Percentiles rank a stretch among this genome's conserved stretches.
These are phyloP conservation scores for Hymenoscyphus fructigenus DNA, from an alignment of 2,329 filamentous ascomycete species.

Conservation along the genomic window DNA sequence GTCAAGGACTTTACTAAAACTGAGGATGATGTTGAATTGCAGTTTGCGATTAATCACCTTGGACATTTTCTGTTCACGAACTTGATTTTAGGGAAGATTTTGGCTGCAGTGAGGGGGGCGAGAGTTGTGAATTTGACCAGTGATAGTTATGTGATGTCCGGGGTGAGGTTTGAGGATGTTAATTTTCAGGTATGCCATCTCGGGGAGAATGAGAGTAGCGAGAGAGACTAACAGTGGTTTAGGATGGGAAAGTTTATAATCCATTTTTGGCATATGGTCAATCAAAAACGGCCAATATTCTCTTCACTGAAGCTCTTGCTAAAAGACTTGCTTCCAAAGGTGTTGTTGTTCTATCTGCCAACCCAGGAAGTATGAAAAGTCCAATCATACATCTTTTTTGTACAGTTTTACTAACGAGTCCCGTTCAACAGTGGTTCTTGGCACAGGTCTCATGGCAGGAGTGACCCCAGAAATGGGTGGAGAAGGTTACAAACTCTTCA, in stretches of 20 bases:
- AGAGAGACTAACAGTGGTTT: no score
- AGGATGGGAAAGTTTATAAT: constrained; percentile 33
- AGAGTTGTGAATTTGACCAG: neutral
- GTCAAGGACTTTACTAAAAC: constrained; percentile 37
- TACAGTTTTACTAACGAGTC: no score
- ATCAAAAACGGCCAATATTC: constrained; percentile 37
- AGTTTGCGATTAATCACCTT: neutral
- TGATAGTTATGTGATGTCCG: constrained; percentile 19
- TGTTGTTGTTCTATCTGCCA: no score
- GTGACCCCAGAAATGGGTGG: no score
- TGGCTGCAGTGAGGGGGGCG: neutral
- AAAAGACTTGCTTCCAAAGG: no score
- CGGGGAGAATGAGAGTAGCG: neutral
- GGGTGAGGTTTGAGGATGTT: constrained; percentile 37
- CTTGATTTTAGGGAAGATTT: constrained; percentile 17
- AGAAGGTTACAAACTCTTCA: no score
- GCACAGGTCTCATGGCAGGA: no score
- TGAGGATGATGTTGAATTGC: constrained; percentile 38
- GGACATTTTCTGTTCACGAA: constrained; percentile 13
- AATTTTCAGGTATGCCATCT: constrained; percentile 4
- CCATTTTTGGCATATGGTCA: constrained; percentile 38
- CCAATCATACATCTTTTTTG: no score
- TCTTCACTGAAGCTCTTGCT: neutral
- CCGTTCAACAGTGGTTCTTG: no score
- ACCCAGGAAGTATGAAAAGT: no score